These are phyloP conservation scores for Rhizophagus prolifer DNA, from an alignment of 192 early-diverging fungal genomes.

Conservation along the genomic window DNA sequence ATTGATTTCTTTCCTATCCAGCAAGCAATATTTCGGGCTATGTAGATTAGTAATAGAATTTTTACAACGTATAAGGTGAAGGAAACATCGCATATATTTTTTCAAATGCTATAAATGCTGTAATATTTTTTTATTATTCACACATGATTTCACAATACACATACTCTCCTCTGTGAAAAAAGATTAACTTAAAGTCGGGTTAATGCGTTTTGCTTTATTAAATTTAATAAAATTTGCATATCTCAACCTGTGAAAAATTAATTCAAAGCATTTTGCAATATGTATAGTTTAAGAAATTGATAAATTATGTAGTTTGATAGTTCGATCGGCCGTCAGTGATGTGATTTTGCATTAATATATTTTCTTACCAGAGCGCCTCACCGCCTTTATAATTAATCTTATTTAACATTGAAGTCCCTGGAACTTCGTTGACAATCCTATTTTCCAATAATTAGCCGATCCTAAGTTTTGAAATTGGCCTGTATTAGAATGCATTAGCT, in stretches of 20 bases:
- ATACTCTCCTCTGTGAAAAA: neutral
- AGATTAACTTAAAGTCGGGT: too few relatives aligned
- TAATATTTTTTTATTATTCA: neutral
- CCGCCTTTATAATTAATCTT: too few relatives aligned
- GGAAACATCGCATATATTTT: neutral
- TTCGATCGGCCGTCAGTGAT: too few relatives aligned
- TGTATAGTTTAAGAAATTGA: too few relatives aligned
- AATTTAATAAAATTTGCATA: neutral
- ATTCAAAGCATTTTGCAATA: neutral
- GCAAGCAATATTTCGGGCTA: neutral
- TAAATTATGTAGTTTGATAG: too few relatives aligned
- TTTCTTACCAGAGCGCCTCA: too few relatives aligned
- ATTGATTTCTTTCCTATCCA: neutral
- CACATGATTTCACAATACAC: neutral
- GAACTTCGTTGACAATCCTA: too few relatives aligned
- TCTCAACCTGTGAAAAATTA: neutral
- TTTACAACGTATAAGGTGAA: neutral
- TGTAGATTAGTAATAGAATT: slow-evolving; percentile 11
- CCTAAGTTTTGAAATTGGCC: too few relatives aligned
- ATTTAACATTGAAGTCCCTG: too few relatives aligned
- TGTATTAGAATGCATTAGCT: too few relatives aligned
- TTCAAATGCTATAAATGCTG: neutral
- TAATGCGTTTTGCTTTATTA: neutral
- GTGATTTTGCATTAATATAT: too few relatives aligned
- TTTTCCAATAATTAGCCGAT: too few relatives aligned